These are phyloP conservation scores for Alternaria burnsii DNA, from an alignment of 2,329 filamentous ascomycete genomes.

Conservation along the genomic window DNA sequence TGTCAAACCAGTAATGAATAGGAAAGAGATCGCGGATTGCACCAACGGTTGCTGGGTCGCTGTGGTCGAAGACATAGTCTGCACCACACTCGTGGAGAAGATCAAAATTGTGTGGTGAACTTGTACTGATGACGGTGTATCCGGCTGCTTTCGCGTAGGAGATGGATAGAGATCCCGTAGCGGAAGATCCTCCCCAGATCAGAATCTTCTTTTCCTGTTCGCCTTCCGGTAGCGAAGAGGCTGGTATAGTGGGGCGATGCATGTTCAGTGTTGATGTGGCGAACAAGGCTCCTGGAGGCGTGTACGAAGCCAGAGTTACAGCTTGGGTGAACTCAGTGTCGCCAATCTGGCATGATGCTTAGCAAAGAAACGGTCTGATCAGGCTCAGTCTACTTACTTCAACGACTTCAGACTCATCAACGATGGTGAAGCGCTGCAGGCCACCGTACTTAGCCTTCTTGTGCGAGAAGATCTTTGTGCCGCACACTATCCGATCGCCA, in stretches of 20 bases:
- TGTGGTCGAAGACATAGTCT: conserved; percentile 50
- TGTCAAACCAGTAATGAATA: conserved; percentile 54
- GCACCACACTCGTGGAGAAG: conserved; percentile 26
- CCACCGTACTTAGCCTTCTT: conserved; percentile 34
- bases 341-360: conserved; percentile 29
- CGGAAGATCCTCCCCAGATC: conserved; percentile 58
- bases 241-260: conserved; percentile 18
- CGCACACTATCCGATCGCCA: conserved; percentile 46
- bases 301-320: conserved; percentile 36
- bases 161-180: conserved; percentile 42
- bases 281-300: conserved; percentile 34
- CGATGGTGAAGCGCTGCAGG: conserved; percentile 25
- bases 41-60: conserved; percentile 47
- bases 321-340: conserved; percentile 29
- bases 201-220: conserved; percentile 48
- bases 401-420: conserved; percentile 28
- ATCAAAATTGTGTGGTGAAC: conserved; percentile 31
- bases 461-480: conserved; percentile 27
- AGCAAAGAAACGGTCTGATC: conserved; percentile 7
- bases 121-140: conserved; percentile 34
- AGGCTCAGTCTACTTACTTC: conserved; percentile 14
- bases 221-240: conserved; percentile 18
- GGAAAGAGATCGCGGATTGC: conserved; percentile 47
- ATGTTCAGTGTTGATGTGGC: conserved; percentile 16
- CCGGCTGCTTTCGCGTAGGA: conserved; percentile 37